Percentiles rank a stretch among this genome's conserved stretches.
These are phyloP conservation scores for Auricularia cornea DNA, from an alignment of 768 basidiomycete genomes.

Conservation along the genomic window DNA sequence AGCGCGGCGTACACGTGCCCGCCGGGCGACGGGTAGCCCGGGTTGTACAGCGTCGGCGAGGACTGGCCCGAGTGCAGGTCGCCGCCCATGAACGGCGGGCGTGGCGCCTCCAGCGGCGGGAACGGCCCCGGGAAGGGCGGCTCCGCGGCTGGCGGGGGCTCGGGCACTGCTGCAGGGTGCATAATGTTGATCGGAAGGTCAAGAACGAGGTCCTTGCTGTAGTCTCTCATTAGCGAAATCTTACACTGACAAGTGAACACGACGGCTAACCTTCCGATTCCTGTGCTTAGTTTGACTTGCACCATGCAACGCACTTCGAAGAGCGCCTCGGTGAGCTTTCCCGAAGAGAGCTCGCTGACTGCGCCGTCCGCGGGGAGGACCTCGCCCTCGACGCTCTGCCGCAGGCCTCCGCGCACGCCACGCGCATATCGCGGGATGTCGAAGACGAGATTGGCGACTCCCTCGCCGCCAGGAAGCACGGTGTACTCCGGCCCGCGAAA, in stretches of 20 bases:
- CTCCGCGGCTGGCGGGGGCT: slow-evolving; percentile 17
- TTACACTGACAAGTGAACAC: slow-evolving; percentile 3
- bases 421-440: slow-evolving; percentile 64
- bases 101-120: slow-evolving; percentile 2
- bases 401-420: slow-evolving; percentile 53
- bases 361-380: slow-evolving; percentile 13
- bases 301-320: slow-evolving; percentile 64
- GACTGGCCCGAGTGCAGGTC: slow-evolving; percentile 1
- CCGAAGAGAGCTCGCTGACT: slow-evolving; percentile 13
- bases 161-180: slow-evolving; percentile 53
- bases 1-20: background rate
- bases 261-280: slow-evolving; percentile 53
- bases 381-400: slow-evolving; percentile 43
- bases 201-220: slow-evolving; percentile 63
- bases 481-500: slow-evolving; percentile 71
- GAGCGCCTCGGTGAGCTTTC: slow-evolving; percentile 37
- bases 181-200: slow-evolving; percentile 48
- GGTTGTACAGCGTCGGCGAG: slow-evolving; percentile 1
- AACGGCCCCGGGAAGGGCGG: slow-evolving; percentile 12
- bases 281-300: slow-evolving; percentile 59
- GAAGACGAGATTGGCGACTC: slow-evolving; percentile 70
- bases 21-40: background rate
- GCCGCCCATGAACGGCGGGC: background rate
- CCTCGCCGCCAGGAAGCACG: slow-evolving; percentile 65
- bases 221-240: slow-evolving; percentile 6